Base-by-base conservation (phyloP, 2,329 filamentous ascomycete species). In the Pseudogymnoascus verrucosus region DNA sequence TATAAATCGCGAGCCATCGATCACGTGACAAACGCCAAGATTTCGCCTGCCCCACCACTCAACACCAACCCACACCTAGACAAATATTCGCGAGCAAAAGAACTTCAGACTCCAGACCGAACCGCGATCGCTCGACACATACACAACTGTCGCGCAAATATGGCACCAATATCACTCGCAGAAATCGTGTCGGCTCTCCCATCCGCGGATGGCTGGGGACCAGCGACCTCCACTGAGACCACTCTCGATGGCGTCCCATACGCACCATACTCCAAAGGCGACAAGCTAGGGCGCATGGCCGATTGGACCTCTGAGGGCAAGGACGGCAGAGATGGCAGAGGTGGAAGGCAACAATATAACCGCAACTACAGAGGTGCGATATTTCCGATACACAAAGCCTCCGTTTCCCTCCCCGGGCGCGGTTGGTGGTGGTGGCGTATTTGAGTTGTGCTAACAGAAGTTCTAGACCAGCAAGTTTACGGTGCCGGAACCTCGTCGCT, bases 241-340 rank as follows among this genome's bases (percentile, higher is more conserved):
- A 96, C 90, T 67, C 85, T 98, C 72, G 88, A 96, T 75, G 95
- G 95, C 75, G 91, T 98, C 60, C 95, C 95, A 40, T 99, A 97
- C 77, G 95, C 95, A 71, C 95, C 95, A 66, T 99, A 95, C 82
- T 97, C 93, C 70, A 99, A 99, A 80, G 92, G 91, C 76, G 95
- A 99, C 82, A 98, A 97, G 84, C 83, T 99, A 65, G 95, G 95
- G 74, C 93, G 95, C 76, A 98, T 99, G 93, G 95, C 95, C 66
- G 95, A 99, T 82, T 99, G 95, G 95, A 96, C 93, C 16, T 75
- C 87, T 59, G 95, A 97, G 75, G 87, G 90, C 76, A 97, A 97
- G 79, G 91, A 95, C 70, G 80, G 83, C 66, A 82, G 92, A 73
- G 85, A 88, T 70, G 80, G 82, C 60, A 82, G 86, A 66, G 89